These are phyloP conservation scores for Cornus kousa DNA, from an alignment of 148 eudicot species.

Conservation along the genomic window DNA sequence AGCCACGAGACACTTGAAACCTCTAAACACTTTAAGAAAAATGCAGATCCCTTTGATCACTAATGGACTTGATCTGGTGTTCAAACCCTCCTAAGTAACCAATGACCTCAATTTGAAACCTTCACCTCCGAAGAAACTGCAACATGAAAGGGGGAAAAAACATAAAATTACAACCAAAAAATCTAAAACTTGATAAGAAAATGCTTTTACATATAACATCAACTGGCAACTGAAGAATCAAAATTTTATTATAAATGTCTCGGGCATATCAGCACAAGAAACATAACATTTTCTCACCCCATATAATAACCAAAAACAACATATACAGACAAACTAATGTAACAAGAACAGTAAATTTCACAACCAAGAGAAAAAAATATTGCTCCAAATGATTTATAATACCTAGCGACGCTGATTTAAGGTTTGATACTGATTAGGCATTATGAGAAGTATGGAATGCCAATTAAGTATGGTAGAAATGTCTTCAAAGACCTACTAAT, in stretches of 20 bases:
- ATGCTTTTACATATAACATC: not conserved
- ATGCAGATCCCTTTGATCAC: not conserved
- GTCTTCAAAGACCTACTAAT: no score
- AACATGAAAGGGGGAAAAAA: not conserved
- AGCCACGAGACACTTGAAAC: not conserved
- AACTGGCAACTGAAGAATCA: not conserved
- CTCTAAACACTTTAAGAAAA: not conserved
- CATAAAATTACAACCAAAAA: not conserved
- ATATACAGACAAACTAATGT: no score
- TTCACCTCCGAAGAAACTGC: not conserved
- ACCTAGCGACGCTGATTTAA: no score
- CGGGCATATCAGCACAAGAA: not conserved
- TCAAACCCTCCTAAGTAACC: not conserved
- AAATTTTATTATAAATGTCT: no score
- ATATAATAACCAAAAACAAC: no score
- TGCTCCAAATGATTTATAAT: no score
- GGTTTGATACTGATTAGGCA: no score
- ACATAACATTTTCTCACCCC: no score
- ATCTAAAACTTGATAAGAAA: not conserved
- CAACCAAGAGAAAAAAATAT: no score
- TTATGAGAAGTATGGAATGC: no score
- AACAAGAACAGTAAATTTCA: no score
- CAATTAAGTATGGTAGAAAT: no score
- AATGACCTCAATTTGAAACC: slow-evolving; percentile 7
- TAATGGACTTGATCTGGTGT: not conserved